Evolutionary conservation across 2,329 filamentous ascomycete genomes (phyloP).

Genomic region (Colletotrichum higginsianum): DNA sequence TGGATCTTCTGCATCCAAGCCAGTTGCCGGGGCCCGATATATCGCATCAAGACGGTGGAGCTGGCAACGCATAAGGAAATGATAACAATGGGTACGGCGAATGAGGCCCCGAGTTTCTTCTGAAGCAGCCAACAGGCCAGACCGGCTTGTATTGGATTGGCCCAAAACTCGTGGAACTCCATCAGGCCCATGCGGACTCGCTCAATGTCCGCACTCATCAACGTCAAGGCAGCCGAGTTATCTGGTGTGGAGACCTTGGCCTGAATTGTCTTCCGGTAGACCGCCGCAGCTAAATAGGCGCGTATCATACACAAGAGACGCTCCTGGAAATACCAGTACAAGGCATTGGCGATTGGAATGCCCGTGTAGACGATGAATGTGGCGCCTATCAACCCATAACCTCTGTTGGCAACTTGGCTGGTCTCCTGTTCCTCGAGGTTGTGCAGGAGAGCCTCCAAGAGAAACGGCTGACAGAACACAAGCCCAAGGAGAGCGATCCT

Average conservation of each 20-base stretch:
- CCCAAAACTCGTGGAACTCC: neutral
- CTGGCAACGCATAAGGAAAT: neutral
- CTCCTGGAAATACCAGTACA: neutral
- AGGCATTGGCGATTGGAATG: too few relatives aligned
- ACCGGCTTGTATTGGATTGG: neutral
- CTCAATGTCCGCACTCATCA: slow-evolving; percentile 65
- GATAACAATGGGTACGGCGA: neutral
- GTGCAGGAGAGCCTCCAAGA: too few relatives aligned
- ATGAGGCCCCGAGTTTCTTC: neutral
- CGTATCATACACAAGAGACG: neutral
- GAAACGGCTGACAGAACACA: too few relatives aligned
- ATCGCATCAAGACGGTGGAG: slow-evolving; percentile 4
- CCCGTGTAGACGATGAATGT: too few relatives aligned
- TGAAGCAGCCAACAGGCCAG: neutral
- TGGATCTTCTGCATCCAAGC: slow-evolving; percentile 46
- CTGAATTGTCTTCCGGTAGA: neutral
- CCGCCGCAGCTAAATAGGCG: neutral
- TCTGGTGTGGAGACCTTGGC: slow-evolving; percentile 45
- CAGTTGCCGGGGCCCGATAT: slow-evolving; percentile 34
- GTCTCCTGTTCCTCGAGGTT: too few relatives aligned
- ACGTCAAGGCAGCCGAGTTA: slow-evolving; percentile 58
- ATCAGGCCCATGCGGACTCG: slow-evolving; percentile 52
- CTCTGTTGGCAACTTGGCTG: too few relatives aligned
- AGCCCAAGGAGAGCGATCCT: too few relatives aligned
- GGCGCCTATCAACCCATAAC: too few relatives aligned